Evolutionary conservation across 2,329 filamentous ascomycete species (phyloP).

Genomic region (Plenodomus tracheiphilus): DNA sequence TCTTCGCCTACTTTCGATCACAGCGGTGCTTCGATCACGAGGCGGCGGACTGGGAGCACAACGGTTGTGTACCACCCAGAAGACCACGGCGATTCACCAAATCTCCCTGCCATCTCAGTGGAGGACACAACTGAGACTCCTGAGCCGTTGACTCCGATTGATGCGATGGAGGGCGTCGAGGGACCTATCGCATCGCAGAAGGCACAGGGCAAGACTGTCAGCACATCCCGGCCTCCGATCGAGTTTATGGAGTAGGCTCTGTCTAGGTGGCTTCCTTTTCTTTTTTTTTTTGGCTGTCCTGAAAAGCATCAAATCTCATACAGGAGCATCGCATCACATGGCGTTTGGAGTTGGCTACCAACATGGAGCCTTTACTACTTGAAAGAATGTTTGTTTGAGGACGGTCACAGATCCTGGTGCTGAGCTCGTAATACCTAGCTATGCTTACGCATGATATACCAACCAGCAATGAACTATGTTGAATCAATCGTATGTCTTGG

Average conservation of each 20-base stretch:
- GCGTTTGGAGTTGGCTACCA: slow-evolving; percentile 23
- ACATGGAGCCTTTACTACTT: not conserved
- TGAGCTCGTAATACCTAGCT: not conserved
- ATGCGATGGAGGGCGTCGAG: slow-evolving; percentile 44
- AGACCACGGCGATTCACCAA: slow-evolving; percentile 62
- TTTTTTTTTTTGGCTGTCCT: slow-evolving; percentile 10
- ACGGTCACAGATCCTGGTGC: too few relatives aligned
- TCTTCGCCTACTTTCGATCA: slow-evolving; percentile 29
- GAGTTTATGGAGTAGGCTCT: slow-evolving; percentile 41
- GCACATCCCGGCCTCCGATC: slow-evolving; percentile 45
- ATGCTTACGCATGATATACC: slow-evolving; percentile 1
- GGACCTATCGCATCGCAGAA: slow-evolving; percentile 40
- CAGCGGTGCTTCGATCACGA: slow-evolving; percentile 21
- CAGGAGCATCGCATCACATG: slow-evolving; percentile 21
- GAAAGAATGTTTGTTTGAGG: not conserved
- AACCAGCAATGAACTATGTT: slow-evolving; percentile 1
- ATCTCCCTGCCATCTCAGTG: slow-evolving; percentile 65
- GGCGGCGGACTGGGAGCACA: slow-evolving; percentile 54
- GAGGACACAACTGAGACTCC: slow-evolving; percentile 60
- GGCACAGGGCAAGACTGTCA: slow-evolving; percentile 35
- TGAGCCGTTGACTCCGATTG: slow-evolving; percentile 54
- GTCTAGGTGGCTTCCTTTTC: slow-evolving; percentile 2
- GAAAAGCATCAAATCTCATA: slow-evolving; percentile 18
- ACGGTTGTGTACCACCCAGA: slow-evolving; percentile 66
- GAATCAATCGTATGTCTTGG: not conserved